Conservation (phyloP, 495 filamentous ascomycete genomes). For the Sporormia fimetaria region DNA sequence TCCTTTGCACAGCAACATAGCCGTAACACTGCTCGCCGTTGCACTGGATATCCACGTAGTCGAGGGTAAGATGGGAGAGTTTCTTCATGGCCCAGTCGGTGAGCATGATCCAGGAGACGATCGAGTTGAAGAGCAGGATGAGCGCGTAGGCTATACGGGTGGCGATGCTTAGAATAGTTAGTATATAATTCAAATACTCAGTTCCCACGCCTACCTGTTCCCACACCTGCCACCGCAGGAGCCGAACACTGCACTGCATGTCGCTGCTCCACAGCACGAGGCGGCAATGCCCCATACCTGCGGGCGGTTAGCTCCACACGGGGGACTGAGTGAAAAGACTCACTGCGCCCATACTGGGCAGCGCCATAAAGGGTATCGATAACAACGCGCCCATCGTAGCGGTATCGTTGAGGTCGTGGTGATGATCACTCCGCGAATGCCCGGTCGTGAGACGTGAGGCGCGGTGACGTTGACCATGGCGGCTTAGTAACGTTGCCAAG, state of each 20-base stretch:
- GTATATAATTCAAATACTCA: not conserved
- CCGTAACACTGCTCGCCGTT: slow-evolving; percentile 85
- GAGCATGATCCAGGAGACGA: slow-evolving; percentile 97
- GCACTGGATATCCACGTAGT: slow-evolving; percentile 90
- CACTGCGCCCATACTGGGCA: slow-evolving; percentile 82
- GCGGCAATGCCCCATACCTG: slow-evolving; percentile 65
- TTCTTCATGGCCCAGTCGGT: slow-evolving; percentile 97
- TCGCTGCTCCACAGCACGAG: slow-evolving; percentile 90
- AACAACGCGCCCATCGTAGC: slow-evolving; percentile 76
- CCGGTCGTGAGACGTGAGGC: slow-evolving; percentile 1
- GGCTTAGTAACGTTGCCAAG: too few species aligned
- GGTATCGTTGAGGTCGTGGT: slow-evolving; percentile 20
- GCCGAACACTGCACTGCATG: slow-evolving; percentile 87
- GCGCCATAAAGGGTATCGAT: slow-evolving; percentile 74
- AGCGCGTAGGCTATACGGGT: slow-evolving; percentile 96
- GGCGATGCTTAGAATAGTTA: slow-evolving; percentile 54
- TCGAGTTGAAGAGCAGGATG: slow-evolving; percentile 91
- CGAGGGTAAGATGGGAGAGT: slow-evolving; percentile 75
- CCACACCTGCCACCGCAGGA: slow-evolving; percentile 93
- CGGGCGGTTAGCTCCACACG: slow-evolving; percentile 25
- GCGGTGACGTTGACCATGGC: slow-evolving; percentile 4
- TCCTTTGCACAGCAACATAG: slow-evolving; percentile 90
- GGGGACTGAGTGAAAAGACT: slow-evolving; percentile 25
- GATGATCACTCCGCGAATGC: not conserved
- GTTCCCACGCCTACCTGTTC: slow-evolving; percentile 55